Conservation (phyloP, 75 land plant species). For the Selaginella tamariscina region DNA sequence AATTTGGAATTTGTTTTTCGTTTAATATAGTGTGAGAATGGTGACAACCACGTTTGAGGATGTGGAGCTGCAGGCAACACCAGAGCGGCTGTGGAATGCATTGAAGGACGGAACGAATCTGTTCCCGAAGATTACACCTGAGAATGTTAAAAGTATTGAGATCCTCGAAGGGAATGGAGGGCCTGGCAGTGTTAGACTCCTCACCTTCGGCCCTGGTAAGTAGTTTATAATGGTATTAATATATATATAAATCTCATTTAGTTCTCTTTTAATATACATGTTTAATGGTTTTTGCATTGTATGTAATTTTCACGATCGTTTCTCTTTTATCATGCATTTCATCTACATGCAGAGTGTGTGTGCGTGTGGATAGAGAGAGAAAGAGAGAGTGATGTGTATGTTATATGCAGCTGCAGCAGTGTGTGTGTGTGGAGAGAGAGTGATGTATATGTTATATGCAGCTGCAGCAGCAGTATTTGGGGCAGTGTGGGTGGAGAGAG, state of each 20-base stretch:
- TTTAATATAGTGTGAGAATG: no score
- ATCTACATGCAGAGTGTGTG: no score
- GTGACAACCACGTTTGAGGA: not conserved
- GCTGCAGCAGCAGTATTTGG: not conserved
- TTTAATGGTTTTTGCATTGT: no score
- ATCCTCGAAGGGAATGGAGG: slow-evolving; percentile 12
- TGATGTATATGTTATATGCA: no score
- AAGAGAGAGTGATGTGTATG: no score
- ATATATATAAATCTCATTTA: not conserved
- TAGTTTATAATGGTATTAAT: not conserved
- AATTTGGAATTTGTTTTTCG: no score
- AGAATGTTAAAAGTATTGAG: not conserved
- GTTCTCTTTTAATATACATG: not conserved
- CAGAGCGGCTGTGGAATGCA: slow-evolving; percentile 1
- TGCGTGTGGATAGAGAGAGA: no score
- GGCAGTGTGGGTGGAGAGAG: not conserved
- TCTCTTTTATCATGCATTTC: no score
- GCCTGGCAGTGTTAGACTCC: slow-evolving; percentile 2
- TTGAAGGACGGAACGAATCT: not conserved
- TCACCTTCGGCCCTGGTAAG: slow-evolving; percentile 13
- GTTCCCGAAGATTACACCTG: slow-evolving; percentile 12
- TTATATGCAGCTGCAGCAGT: no score
- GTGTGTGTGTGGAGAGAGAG: no score
- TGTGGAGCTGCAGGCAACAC: not conserved
- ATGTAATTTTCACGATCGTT: no score